phyloP scores from a whole-genome alignment of 768 basidiomycete genomes.

The Clitopilus hobsonii region DNA sequence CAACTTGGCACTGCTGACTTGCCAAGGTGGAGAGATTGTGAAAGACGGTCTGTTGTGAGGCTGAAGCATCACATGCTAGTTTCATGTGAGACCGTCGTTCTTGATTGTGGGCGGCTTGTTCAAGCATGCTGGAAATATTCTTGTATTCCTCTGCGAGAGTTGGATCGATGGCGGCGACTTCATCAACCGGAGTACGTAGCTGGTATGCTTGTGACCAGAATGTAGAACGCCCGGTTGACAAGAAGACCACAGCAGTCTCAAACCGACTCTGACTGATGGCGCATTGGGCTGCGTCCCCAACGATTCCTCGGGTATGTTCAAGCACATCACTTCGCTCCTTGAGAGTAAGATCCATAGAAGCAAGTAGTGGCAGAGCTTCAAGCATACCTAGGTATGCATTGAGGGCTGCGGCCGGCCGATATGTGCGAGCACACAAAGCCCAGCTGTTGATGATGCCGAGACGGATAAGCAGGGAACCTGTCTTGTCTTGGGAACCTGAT shows the following conservation, averaged over 20 bases:
- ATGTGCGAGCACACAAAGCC: not conserved
- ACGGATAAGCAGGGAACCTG: not conserved
- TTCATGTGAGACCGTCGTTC: not conserved
- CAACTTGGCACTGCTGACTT: not conserved
- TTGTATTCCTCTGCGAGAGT: not conserved
- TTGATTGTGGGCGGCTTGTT: not conserved
- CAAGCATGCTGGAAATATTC: not conserved
- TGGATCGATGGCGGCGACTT: slow-evolving; percentile 11
- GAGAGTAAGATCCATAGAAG: not conserved
- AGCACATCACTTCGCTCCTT: not conserved
- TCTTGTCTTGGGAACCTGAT: not conserved
- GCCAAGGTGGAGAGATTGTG: not conserved
- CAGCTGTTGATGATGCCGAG: not conserved
- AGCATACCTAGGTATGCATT: not conserved
- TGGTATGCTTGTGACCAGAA: slow-evolving; percentile 25
- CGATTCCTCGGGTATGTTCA: not conserved
- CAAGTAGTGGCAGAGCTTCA: not conserved
- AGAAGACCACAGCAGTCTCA: slow-evolving; percentile 21
- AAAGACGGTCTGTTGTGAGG: not conserved
- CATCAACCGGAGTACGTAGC: slow-evolving; percentile 17
- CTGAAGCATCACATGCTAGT: not conserved
- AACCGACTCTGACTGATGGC: slow-evolving; percentile 6
- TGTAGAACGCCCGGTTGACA: slow-evolving; percentile 26
- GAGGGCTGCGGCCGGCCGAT: not conserved
- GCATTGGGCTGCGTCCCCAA: not conserved